These are phyloP conservation scores for Phytopythium chamaehyphon DNA, from an alignment of 352 stramenopile species.

Conservation along the genomic window DNA sequence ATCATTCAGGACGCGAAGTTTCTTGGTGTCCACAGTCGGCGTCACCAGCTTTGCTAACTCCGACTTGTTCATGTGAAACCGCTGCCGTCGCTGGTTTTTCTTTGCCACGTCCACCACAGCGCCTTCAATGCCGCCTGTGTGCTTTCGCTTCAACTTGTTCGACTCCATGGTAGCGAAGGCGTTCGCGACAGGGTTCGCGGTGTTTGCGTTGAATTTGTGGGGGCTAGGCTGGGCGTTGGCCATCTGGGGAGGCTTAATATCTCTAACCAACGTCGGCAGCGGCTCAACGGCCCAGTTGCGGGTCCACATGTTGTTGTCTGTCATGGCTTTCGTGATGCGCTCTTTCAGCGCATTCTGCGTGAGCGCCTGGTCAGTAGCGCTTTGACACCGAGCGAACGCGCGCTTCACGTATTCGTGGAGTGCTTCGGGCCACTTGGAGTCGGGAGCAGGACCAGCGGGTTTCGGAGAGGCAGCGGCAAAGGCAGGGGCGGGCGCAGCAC, in stretches of 20 bases:
- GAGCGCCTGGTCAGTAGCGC: constrained; percentile 63
- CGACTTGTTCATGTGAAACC: constrained; percentile 72
- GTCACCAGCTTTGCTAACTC: constrained; percentile 60
- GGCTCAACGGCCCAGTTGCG: constrained; percentile 79
- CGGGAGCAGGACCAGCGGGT: constrained; percentile 16
- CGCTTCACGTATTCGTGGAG: constrained; percentile 87
- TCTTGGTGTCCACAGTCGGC: constrained; percentile 64
- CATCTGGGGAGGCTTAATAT: constrained; percentile 23
- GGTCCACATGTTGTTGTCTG: constrained; percentile 79
- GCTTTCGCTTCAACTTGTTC: constrained; percentile 76
- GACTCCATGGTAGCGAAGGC: constrained; percentile 12
- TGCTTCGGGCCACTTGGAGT: constrained; percentile 76
- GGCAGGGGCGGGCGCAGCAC: constrained; percentile 7
- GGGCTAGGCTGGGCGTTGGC: constrained; percentile 6
- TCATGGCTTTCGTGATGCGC: constrained; percentile 81
- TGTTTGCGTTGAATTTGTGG: constrained; percentile 5
- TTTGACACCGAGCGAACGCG: constrained; percentile 77
- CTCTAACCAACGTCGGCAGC: constrained; percentile 61
- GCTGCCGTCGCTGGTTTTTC: constrained; percentile 70
- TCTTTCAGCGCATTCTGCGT: constrained; percentile 81
- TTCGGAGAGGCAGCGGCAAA: background rate
- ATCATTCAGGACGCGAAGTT: constrained; percentile 65
- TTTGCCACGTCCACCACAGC: constrained; percentile 45
- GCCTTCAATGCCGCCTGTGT: constrained; percentile 21
- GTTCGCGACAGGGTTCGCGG: constrained; percentile 4